A percentile compares a stretch with the other conserved stretches of the same genome.
phyloP scores from a whole-genome alignment of 305 asterid genomes.

The Fraxinus velutina region DNA sequence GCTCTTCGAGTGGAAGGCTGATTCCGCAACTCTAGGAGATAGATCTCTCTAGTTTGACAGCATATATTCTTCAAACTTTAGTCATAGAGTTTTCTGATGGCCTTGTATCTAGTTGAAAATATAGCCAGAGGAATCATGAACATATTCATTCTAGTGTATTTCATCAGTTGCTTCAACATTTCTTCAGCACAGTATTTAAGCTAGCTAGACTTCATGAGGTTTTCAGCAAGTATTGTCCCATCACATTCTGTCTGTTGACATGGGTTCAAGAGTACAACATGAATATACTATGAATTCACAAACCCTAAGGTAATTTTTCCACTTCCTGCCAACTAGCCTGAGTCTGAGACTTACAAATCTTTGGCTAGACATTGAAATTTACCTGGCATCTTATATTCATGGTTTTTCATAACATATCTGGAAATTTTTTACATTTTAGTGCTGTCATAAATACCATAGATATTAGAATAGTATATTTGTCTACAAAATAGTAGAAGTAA shows the following conservation, averaged over 20 bases:
- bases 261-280: neutral
- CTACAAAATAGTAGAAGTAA: neutral
- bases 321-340: neutral
- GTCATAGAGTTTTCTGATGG: neutral
- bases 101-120: neutral
- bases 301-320: neutral
- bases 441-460: neutral
- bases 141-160: neutral
- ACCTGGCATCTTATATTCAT: neutral
- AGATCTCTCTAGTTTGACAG: neutral
- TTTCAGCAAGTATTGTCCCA: neutral
- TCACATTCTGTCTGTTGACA: neutral
- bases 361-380: neutral
- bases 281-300: neutral
- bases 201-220: neutral
- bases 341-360: neutral
- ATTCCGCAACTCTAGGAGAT: neutral
- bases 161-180: neutral
- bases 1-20: neutral
- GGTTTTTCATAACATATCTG: neutral
- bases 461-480: neutral
- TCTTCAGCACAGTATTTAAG: neutral
- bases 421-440: neutral
- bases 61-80: neutral
- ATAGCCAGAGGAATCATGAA: neutral